These are phyloP conservation scores for Colletotrichum gigasporum DNA, from an alignment of 2,329 filamentous ascomycete genomes.

Conservation along the genomic window DNA sequence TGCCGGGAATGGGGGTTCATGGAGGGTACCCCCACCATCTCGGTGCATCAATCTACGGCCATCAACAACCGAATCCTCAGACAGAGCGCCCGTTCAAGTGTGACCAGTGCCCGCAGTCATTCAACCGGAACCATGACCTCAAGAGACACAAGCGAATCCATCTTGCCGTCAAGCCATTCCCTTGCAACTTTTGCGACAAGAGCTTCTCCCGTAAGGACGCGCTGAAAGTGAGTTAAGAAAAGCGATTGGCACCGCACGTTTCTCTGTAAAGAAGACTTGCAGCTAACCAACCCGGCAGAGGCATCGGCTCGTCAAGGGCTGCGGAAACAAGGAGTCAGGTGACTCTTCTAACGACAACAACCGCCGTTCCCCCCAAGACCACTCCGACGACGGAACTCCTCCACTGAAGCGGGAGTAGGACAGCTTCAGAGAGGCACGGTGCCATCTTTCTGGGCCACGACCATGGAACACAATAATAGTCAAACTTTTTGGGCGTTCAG, in stretches of 20 bases:
- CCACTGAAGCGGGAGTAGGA: constrained; percentile 20
- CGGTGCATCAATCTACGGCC: constrained; percentile 67
- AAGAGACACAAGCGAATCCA: constrained; percentile 98
- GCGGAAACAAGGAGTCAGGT: constrained; percentile 46
- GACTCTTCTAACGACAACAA: constrained; percentile 2
- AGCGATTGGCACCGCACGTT: no score
- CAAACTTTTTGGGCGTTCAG: not conserved
- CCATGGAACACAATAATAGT: not conserved
- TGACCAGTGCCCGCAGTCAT: constrained; percentile 90
- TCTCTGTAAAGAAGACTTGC: not conserved
- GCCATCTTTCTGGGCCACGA: not conserved
- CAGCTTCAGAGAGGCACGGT: not conserved
- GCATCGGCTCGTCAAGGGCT: constrained; percentile 72
- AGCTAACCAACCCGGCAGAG: constrained; percentile 51
- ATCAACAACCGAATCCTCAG: constrained; percentile 58
- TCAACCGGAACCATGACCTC: constrained; percentile 95
- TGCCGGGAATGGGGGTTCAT: constrained; percentile 65
- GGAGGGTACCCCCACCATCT: constrained; percentile 63
- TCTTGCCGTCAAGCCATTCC: constrained; percentile 93
- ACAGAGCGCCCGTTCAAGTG: constrained; percentile 95
- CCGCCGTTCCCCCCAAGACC: constrained; percentile 16
- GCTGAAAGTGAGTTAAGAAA: constrained; percentile 86
- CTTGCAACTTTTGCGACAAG: constrained; percentile 91
- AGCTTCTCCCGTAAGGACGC: constrained; percentile 97
- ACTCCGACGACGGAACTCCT: constrained; percentile 26